A percentile compares a stretch with the other conserved stretches of the same genome.
Conservation (phyloP, 2,329 filamentous ascomycete species). For the Neonectria ditissima region DNA sequence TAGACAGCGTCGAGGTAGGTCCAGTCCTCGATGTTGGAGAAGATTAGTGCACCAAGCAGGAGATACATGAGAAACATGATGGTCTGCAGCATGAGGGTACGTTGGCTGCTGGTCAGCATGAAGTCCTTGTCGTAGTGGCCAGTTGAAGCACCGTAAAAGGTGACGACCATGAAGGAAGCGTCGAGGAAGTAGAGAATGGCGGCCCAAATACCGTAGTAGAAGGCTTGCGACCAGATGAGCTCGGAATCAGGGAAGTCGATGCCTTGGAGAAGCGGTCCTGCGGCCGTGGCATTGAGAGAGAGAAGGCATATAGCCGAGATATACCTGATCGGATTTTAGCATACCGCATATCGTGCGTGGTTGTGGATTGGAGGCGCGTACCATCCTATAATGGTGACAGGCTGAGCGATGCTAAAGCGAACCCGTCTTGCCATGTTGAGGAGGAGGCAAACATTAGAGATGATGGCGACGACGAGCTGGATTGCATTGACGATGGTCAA, state of each 20-base stretch:
- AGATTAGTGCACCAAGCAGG: slow-evolving; percentile 80
- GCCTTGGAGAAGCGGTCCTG: slow-evolving; percentile 62
- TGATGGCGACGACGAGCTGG: slow-evolving; percentile 79
- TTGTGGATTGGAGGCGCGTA: slow-evolving; percentile 49
- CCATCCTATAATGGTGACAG: slow-evolving; percentile 87
- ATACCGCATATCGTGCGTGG: not conserved
- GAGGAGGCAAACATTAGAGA: slow-evolving; percentile 84
- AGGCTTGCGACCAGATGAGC: slow-evolving; percentile 82
- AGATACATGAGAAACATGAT: slow-evolving; percentile 88
- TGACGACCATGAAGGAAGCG: slow-evolving; percentile 80
- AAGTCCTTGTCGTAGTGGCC: slow-evolving; percentile 84
- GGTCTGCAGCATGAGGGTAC: slow-evolving; percentile 90
- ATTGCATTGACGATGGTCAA: slow-evolving; percentile 80
- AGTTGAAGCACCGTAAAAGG: slow-evolving; percentile 79
- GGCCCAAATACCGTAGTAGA: slow-evolving; percentile 86
- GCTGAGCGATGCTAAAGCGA: slow-evolving; percentile 84
- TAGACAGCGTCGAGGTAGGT: slow-evolving; percentile 82
- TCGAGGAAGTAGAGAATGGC: slow-evolving; percentile 84
- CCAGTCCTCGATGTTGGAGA: slow-evolving; percentile 79
- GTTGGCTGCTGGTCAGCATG: slow-evolving; percentile 80
- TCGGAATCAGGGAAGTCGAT: slow-evolving; percentile 55
- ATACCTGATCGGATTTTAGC: slow-evolving; percentile 53
- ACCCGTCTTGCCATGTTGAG: slow-evolving; percentile 88
- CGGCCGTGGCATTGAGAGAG: slow-evolving; percentile 73
- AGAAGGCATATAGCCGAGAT: slow-evolving; percentile 74